Evolutionary conservation across 2,329 filamentous ascomycete genomes (phyloP).

Genomic region (Dendrostoma leiphaemia): DNA sequence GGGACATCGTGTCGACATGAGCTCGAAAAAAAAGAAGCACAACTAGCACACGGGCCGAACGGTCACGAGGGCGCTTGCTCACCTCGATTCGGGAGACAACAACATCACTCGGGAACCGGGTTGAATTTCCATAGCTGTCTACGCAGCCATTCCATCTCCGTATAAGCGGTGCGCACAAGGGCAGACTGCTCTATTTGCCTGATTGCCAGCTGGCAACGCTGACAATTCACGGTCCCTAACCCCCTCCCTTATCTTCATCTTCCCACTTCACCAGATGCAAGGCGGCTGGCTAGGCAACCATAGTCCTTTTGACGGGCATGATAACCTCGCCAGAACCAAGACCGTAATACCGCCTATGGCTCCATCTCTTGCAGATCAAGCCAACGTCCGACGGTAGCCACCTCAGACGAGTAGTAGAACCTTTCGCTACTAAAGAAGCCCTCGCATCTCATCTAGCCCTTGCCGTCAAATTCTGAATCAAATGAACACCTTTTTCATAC

Average conservation of each 20-base stretch:
- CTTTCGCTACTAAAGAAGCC: not conserved
- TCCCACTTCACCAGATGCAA: too few species aligned
- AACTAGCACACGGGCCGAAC: too few species aligned
- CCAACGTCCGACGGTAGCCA: not conserved
- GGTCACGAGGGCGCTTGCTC: too few species aligned
- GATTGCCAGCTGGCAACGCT: too few species aligned
- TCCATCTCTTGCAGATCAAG: not conserved
- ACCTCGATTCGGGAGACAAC: too few species aligned
- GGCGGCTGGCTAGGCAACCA: too few species aligned
- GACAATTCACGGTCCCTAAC: too few species aligned
- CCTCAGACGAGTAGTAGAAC: not conserved
- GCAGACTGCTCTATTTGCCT: too few species aligned
- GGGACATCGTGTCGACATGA: too few species aligned
- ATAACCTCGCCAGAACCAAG: not conserved
- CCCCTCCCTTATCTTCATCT: not conserved
- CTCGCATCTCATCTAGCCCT: constrained; percentile 9
- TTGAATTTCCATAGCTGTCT: constrained; percentile 8
- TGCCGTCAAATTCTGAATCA: constrained; percentile 1
- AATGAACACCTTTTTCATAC: constrained; percentile 13
- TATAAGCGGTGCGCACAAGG: too few species aligned
- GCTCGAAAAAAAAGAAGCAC: too few species aligned
- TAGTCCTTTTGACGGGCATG: not conserved
- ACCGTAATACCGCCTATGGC: not conserved
- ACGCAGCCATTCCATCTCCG: constrained; percentile 1
- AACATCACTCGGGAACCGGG: constrained; percentile 5